Conservation (phyloP, 2,329 filamentous ascomycete genomes). For the Corniculantispora saksenae region DNA sequence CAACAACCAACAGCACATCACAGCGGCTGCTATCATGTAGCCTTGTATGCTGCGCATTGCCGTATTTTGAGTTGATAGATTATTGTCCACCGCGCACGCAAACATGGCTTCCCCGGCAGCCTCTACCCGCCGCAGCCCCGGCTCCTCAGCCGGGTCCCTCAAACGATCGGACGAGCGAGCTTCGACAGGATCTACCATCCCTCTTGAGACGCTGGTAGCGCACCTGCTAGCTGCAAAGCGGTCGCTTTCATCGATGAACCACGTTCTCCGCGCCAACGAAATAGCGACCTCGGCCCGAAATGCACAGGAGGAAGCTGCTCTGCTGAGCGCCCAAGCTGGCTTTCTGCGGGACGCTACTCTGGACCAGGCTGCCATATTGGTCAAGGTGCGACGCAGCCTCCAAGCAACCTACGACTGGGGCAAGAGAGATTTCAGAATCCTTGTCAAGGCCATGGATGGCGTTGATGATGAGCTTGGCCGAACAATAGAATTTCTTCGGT, state of each 20-base stretch:
- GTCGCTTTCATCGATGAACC: constrained; percentile 78
- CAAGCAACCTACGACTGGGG: constrained; percentile 58
- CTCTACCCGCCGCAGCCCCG: constrained; percentile 39
- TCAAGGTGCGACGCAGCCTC: constrained; percentile 52
- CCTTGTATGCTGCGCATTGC: neutral
- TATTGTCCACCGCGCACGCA: neutral
- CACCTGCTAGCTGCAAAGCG: constrained; percentile 86
- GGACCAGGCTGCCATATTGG: constrained; percentile 55
- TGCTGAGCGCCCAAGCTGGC: constrained; percentile 68
- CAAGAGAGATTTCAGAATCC: constrained; percentile 59
- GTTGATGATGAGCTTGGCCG: constrained; percentile 64
- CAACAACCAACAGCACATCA: constrained; percentile 5
- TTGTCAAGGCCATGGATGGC: constrained; percentile 66
- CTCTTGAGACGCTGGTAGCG: constrained; percentile 76
- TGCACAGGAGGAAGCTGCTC: constrained; percentile 75
- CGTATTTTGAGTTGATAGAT: neutral
- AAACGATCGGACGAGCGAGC: constrained; percentile 23
- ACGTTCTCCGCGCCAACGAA: constrained; percentile 84
- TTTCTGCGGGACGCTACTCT: constrained; percentile 66
- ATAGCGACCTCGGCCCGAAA: constrained; percentile 75
- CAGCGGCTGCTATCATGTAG: constrained; percentile 15
- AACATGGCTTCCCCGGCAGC: constrained; percentile 39
- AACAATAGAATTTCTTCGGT: constrained; percentile 65
- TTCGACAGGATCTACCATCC: constrained; percentile 26
- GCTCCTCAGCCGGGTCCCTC: constrained; percentile 37